Conservation (phyloP, 179 eudicot genomes). For the Silene noctiflora region DNA sequence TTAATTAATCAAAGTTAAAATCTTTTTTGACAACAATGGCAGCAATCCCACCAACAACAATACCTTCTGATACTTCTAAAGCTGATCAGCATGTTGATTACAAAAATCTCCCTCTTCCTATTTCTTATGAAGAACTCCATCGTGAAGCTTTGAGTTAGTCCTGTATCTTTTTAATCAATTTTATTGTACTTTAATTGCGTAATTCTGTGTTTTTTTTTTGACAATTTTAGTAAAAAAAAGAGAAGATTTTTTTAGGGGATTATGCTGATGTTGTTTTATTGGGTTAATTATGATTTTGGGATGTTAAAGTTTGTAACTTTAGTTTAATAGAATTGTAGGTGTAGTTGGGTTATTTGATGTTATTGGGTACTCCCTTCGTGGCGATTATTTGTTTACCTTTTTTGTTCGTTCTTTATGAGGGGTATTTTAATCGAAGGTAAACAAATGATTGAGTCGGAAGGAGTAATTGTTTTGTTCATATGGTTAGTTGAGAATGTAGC, state of each 20-base stretch:
- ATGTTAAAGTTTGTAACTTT: neutral
- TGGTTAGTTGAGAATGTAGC: neutral
- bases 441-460: no score
- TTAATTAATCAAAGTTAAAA: constrained; percentile 4
- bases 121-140: constrained; percentile 83
- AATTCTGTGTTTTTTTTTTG: no score
- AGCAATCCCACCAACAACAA: constrained; percentile 19
- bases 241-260: no score
- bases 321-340: neutral
- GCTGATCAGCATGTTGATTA: constrained; percentile 61
- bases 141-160: constrained; percentile 84
- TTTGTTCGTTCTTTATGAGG: no score
- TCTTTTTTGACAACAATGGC: constrained; percentile 23
- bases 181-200: no score
- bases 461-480: no score
- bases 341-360: neutral
- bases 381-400: no score
- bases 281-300: neutral
- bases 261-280: neutral
- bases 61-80: constrained; percentile 27
- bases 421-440: no score
- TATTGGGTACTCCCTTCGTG: no score
- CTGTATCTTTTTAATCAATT: neutral
- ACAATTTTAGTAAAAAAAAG: no score
- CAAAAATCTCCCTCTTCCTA: constrained; percentile 64